phyloP scores from a whole-genome alignment of 2,329 filamentous ascomycete genomes.

The Xylariales sp. region DNA sequence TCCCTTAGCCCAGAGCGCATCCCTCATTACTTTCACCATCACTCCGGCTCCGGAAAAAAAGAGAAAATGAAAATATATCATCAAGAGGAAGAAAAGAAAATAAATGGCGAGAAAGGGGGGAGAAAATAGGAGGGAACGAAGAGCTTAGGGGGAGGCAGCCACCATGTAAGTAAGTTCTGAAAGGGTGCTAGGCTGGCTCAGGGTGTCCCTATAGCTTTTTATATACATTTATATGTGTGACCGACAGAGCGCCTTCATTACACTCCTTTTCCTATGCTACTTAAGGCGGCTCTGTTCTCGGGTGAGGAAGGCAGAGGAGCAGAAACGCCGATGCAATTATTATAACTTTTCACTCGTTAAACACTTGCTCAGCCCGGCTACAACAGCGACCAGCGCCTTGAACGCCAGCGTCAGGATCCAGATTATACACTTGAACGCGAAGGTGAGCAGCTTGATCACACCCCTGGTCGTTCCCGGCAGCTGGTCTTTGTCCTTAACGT shows the following conservation, averaged over 20 bases:
- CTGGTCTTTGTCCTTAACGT: slow-evolving; percentile 39
- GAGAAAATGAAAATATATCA: too few relatives aligned
- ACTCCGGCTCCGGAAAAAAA: too few relatives aligned
- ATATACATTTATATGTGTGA: slow-evolving; percentile 6
- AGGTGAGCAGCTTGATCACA: slow-evolving; percentile 45
- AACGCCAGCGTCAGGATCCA: slow-evolving; percentile 54
- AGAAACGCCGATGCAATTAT: too few relatives aligned
- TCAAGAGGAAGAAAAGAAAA: too few relatives aligned
- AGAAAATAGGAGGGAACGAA: too few relatives aligned
- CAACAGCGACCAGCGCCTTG: slow-evolving; percentile 46
- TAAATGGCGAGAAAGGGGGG: too few relatives aligned
- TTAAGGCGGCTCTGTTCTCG: background rate
- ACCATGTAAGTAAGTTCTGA: too few relatives aligned
- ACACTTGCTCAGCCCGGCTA: slow-evolving; percentile 47
- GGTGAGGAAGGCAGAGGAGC: background rate
- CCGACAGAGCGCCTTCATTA: background rate
- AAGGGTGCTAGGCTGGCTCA: too few relatives aligned
- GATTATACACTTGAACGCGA: slow-evolving; percentile 52
- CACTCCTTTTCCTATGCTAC: background rate
- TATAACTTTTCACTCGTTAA: slow-evolving; percentile 38
- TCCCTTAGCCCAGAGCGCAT: too few relatives aligned
- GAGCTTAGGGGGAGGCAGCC: too few relatives aligned
- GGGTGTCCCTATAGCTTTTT: too few relatives aligned
- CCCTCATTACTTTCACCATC: too few relatives aligned
- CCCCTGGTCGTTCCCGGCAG: slow-evolving; percentile 45